phyloP scores from a whole-genome alignment of 1,139 yeast genomes.

The Geotrichum candidum region DNA sequence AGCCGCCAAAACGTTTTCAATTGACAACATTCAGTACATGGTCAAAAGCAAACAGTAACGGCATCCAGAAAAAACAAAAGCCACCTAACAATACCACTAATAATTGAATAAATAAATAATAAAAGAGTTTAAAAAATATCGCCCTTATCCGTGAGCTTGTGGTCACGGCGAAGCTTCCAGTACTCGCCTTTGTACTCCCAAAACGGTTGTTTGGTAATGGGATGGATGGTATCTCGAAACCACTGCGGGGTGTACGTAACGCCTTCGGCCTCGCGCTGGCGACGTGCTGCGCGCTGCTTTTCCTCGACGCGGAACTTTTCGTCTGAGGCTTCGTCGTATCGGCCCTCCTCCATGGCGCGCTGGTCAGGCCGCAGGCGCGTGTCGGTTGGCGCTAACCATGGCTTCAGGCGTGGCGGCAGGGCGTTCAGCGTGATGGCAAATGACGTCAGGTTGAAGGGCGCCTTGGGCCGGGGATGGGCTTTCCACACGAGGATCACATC shows the following conservation, averaged over 20 bases:
- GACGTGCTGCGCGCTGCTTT: conserved; percentile 80
- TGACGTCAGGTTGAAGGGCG: conserved; percentile 85
- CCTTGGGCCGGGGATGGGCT: conserved; percentile 72
- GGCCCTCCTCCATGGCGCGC: conserved; percentile 97
- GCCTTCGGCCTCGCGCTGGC: conserved; percentile 53
- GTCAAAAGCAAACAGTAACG: too few species aligned
- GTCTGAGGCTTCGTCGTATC: conserved; percentile 75
- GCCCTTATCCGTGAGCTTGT: neutral
- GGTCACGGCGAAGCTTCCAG: neutral
- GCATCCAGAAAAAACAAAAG: too few species aligned
- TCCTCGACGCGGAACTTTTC: conserved; percentile 86
- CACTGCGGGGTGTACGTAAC: conserved; percentile 64
- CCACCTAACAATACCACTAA: neutral
- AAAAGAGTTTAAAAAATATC: neutral
- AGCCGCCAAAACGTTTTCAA: too few species aligned
- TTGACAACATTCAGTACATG: too few species aligned
- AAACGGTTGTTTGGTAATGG: neutral
- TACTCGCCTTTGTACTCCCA: neutral
- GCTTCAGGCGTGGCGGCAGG: conserved; percentile 46
- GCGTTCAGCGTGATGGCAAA: conserved; percentile 90
- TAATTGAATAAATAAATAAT: too few species aligned
- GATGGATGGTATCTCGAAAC: conserved; percentile 25
- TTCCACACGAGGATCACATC: conserved; percentile 60
- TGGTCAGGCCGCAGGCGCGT: conserved; percentile 95
- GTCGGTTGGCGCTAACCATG: conserved; percentile 82